Conservation (phyloP, 345 rosid genomes). For the Salix arbutifolia region DNA sequence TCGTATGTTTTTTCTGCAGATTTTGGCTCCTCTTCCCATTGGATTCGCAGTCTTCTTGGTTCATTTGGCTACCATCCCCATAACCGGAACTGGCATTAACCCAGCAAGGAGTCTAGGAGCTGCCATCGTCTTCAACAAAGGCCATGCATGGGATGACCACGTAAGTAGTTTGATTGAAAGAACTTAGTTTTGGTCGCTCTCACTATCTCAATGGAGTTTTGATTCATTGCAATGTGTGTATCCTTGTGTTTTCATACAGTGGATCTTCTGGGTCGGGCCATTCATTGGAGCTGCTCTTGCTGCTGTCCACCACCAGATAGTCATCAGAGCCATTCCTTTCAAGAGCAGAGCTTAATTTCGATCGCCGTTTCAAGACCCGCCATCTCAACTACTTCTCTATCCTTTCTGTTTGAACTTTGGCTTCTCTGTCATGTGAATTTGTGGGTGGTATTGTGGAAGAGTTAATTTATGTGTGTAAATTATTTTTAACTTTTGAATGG, state of each 20-base stretch:
- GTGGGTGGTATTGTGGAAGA: not conserved
- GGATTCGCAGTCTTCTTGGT: slow-evolving; percentile 51
- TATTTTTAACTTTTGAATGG: slow-evolving; percentile 6
- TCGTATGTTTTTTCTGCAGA: not conserved
- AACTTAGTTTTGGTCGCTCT: not conserved
- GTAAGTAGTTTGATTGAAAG: slow-evolving; percentile 10
- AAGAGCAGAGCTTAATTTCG: slow-evolving; percentile 12
- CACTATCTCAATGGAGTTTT: not conserved
- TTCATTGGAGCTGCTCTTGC: slow-evolving; percentile 34
- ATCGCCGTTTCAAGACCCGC: not conserved
- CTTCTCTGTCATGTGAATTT: slow-evolving; percentile 2
- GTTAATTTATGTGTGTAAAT: slow-evolving; percentile 19
- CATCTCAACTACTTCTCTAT: not conserved
- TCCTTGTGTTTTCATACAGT: slow-evolving; percentile 4
- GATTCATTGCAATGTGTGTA: not conserved
- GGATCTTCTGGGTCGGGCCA: slow-evolving; percentile 34
- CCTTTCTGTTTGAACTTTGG: not conserved
- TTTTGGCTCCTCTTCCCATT: slow-evolving; percentile 46
- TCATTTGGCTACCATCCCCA: slow-evolving; percentile 44
- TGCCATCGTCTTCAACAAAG: slow-evolving; percentile 43
- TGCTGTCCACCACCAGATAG: slow-evolving; percentile 30
- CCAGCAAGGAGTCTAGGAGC: slow-evolving; percentile 52
- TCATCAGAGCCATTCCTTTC: slow-evolving; percentile 32
- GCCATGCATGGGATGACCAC: slow-evolving; percentile 41
- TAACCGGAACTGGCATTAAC: slow-evolving; percentile 41